Conservation (phyloP, 2,329 filamentous ascomycete genomes). For the Colletotrichum shisoi region DNA sequence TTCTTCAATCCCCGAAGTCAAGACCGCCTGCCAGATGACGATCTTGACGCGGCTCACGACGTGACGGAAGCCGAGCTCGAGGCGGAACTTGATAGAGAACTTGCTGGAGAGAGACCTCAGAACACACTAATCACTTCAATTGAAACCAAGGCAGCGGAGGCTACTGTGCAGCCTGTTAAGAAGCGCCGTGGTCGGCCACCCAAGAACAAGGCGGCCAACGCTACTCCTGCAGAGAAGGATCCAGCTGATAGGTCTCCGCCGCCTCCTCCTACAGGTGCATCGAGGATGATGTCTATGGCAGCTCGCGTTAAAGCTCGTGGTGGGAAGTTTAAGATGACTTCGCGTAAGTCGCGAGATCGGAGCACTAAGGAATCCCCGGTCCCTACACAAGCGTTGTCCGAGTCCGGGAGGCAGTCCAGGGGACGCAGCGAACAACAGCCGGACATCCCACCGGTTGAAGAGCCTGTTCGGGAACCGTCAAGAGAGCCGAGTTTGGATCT, state of each 20-base stretch:
- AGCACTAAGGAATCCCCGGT: slow-evolving; percentile 24
- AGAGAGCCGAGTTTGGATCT: slow-evolving; percentile 23
- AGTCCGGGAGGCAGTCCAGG: background rate
- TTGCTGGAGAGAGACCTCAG: slow-evolving; percentile 42
- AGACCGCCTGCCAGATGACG: slow-evolving; percentile 6
- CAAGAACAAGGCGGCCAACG: slow-evolving; percentile 13
- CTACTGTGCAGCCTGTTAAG: slow-evolving; percentile 15
- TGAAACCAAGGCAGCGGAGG: slow-evolving; percentile 35
- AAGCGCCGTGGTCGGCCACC: slow-evolving; percentile 36
- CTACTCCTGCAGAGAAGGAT: slow-evolving; percentile 2
- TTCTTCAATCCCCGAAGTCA: slow-evolving; percentile 19
- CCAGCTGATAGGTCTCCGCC: slow-evolving; percentile 28
- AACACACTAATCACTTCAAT: slow-evolving; percentile 12
- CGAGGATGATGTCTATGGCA: slow-evolving; percentile 61
- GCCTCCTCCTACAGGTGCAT: slow-evolving; percentile 22
- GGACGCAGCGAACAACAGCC: slow-evolving; percentile 7
- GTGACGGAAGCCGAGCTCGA: slow-evolving; percentile 47
- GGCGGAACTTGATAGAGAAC: slow-evolving; percentile 48
- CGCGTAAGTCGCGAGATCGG: slow-evolving; percentile 43
- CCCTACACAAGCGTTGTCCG: slow-evolving; percentile 6
- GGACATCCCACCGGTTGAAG: background rate
- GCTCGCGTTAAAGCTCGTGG: slow-evolving; percentile 65
- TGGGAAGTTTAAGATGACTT: slow-evolving; percentile 62
- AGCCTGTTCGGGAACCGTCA: background rate
- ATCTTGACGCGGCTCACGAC: slow-evolving; percentile 39